Evolutionary conservation across 2,329 filamentous ascomycete genomes (phyloP).

Genomic region (Arthrinium phaeospermum): DNA sequence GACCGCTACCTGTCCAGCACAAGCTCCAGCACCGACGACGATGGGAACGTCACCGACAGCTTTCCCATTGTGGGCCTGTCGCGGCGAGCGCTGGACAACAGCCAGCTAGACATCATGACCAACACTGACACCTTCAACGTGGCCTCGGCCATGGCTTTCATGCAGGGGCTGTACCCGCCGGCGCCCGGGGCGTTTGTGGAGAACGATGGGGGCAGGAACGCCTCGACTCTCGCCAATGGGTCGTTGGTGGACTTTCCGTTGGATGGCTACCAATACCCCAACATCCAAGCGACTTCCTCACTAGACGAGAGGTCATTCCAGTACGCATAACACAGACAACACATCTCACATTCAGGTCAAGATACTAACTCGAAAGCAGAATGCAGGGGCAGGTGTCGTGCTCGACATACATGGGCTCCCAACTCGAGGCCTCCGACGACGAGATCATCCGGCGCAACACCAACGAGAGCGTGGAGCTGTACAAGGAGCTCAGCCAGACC

Average conservation of each 20-base stretch:
- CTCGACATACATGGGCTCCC: slow-evolving; percentile 42
- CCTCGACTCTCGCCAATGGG: slow-evolving; percentile 64
- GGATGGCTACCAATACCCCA: slow-evolving; percentile 81
- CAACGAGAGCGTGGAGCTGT: slow-evolving; percentile 43
- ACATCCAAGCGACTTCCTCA: slow-evolving; percentile 57
- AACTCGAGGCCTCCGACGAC: slow-evolving; percentile 33
- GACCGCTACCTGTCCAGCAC: slow-evolving; percentile 51
- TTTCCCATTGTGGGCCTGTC: slow-evolving; percentile 51
- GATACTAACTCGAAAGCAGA: slow-evolving; percentile 29
- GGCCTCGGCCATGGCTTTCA: slow-evolving; percentile 75
- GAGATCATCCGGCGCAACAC: slow-evolving; percentile 26
- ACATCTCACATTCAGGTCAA: not conserved
- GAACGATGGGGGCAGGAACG: slow-evolving; percentile 41
- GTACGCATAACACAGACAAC: not conserved
- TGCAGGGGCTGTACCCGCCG: slow-evolving; percentile 86
- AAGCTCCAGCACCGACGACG: slow-evolving; percentile 26
- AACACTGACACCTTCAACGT: slow-evolving; percentile 57
- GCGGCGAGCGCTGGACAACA: slow-evolving; percentile 53
- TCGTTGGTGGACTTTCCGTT: slow-evolving; percentile 69
- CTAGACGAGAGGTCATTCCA: not conserved
- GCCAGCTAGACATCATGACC: slow-evolving; percentile 50
- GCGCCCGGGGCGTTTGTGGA: slow-evolving; percentile 47
- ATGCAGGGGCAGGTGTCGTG: slow-evolving; percentile 48
- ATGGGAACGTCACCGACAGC: slow-evolving; percentile 35
- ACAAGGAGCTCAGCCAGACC: slow-evolving; percentile 46